Evolutionary conservation across 108 stramenopile genomes (phyloP), one percentile per base, ranked within the genome.

Genomic region (Skeletonema grethae): DNA sequence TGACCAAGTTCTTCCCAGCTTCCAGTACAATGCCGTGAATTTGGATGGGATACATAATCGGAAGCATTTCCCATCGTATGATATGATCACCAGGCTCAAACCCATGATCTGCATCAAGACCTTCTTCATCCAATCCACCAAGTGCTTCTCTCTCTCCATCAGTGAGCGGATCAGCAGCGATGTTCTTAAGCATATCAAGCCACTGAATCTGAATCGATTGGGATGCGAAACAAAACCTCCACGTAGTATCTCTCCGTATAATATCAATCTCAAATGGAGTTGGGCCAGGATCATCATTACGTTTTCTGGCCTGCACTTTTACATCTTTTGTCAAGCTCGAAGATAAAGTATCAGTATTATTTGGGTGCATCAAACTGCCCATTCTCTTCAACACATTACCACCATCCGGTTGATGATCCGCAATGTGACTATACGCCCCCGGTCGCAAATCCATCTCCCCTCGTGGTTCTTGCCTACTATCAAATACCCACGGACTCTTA

Each of bases 1-100:
- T 75, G 1, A 83, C 62, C 32, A 73, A 67, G 28, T 82, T 77
- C 43, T 73, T 73, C 8, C 76, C 76, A 0, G 67, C 76, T 63
- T 82, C 78, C 11, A 83, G 41, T 22, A 83, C 82, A 16, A 83
- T 83, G 5, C 82, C 82, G 32, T 83, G 82, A 24, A 83, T 83
- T 70, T 83, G 82, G 35, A 83, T 83, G 13, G 82, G 82, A 32
- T 83, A 83, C 25, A 83, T 61, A 15, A 86, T 67, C 1, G 82
- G 83, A 9, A 86, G 68, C 72, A 84, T 77, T 38, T 84, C 83
- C 85, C 85, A 86, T 61, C 85, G 76, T 22, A 77, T 71, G 10
- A 86, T 84, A 39, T 86, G 85, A 65, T 86, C 85, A 25, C 82
- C 83, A 11, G 85, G 65, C 63, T 70, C 41, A 45, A 86, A 76